Percentiles rank a stretch among this genome's conserved stretches.
phyloP scores from a whole-genome alignment of 2,329 filamentous ascomycete species.

The Neonectria coccinea region DNA sequence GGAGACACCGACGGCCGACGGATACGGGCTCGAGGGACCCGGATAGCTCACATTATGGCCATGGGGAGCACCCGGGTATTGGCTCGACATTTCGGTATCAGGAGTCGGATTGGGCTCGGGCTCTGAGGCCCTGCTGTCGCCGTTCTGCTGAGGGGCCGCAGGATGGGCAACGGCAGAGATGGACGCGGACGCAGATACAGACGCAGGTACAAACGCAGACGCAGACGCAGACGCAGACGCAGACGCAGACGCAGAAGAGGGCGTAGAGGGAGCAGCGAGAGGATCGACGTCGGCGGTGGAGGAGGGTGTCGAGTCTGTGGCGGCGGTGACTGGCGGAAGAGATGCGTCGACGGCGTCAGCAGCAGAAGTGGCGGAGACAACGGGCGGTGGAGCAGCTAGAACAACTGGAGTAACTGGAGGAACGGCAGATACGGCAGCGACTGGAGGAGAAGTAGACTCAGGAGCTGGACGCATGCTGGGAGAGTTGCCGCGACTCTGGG shows the following conservation, averaged over 20 bases:
- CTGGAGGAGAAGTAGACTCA: conserved; percentile 42
- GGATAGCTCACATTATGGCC: conserved; percentile 48
- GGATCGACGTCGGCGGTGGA: conserved; percentile 29
- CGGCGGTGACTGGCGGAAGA: conserved; percentile 32
- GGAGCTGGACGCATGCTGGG: conserved; percentile 43
- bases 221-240: conserved; percentile 32
- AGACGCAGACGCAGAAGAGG: conserved; percentile 11
- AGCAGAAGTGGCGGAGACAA: conserved; percentile 34
- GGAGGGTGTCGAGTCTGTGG: conserved; percentile 30
- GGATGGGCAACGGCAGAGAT: conserved; percentile 15
- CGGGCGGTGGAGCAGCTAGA: conserved; percentile 31
- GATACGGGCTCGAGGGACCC: conserved; percentile 42
- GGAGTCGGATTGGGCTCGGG: conserved; percentile 36
- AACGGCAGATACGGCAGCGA: conserved; percentile 38
- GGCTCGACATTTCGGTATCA: conserved; percentile 50
- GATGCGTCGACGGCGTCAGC: conserved; percentile 24
- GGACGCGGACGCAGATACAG: conserved; percentile 11
- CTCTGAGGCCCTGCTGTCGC: conserved; percentile 48
- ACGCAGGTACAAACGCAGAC: no score
- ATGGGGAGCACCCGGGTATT: conserved; percentile 48
- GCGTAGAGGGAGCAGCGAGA: conserved; percentile 24
- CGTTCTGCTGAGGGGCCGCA: conserved; percentile 47
- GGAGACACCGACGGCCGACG: conserved; percentile 37
- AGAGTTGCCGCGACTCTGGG: conserved; percentile 47
- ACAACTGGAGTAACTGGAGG: conserved; percentile 37